Evolutionary conservation across 768 basidiomycete genomes (phyloP).

Genomic region (Russula dissimulans): DNA sequence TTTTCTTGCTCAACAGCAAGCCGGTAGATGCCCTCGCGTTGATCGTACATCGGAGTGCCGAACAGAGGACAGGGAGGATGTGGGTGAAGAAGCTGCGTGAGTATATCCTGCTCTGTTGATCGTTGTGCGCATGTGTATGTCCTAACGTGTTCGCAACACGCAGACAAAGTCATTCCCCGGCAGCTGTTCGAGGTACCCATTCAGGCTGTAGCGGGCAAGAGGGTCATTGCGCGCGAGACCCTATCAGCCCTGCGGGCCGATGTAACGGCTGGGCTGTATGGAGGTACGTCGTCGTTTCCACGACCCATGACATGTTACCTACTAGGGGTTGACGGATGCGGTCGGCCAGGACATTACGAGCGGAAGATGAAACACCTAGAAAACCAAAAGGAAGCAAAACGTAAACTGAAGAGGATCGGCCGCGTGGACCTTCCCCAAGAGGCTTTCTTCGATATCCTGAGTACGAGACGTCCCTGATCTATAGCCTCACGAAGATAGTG

Average conservation of each 20-base stretch:
- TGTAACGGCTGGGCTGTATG: constrained; percentile 90
- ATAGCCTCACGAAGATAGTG: neutral
- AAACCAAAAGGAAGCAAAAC: constrained; percentile 91
- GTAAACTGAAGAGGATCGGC: constrained; percentile 80
- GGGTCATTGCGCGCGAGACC: constrained; percentile 83
- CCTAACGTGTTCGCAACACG: neutral
- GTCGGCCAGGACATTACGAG: constrained; percentile 65
- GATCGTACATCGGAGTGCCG: constrained; percentile 77
- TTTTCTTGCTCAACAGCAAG: constrained; percentile 79
- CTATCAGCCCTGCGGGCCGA: constrained; percentile 80
- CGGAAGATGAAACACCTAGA: constrained; percentile 84
- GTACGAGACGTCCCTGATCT: constrained; percentile 37
- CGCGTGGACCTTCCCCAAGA: constrained; percentile 88
- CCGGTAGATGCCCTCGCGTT: constrained; percentile 90
- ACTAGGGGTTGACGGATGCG: neutral
- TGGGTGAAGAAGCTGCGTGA: constrained; percentile 92
- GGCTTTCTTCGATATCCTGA: constrained; percentile 88
- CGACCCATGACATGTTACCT: neutral
- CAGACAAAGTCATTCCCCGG: constrained; percentile 86
- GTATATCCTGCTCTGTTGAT: constrained; percentile 23
- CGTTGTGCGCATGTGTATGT: neutral
- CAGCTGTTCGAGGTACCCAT: constrained; percentile 94
- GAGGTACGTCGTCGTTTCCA: constrained; percentile 41
- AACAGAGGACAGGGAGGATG: constrained; percentile 60
- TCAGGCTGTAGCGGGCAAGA: constrained; percentile 83